Conservation (phyloP, 768 basidiomycete genomes). For the Calocera cornea region DNA sequence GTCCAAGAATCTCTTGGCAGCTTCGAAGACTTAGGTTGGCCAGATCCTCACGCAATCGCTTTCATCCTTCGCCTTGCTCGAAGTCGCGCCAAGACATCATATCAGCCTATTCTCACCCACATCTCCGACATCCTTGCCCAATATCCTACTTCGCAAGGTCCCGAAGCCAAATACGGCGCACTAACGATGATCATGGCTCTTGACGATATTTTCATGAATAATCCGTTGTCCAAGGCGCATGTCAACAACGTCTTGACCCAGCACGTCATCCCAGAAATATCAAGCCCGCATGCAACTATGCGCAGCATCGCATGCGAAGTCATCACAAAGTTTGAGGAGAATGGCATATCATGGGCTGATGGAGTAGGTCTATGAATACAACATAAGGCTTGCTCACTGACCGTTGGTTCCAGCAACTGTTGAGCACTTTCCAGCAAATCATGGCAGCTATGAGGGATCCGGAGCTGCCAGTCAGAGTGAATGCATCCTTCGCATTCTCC, state of each 20-base stretch:
- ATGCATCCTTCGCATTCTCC: constrained; percentile 66
- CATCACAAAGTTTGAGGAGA: constrained; percentile 56
- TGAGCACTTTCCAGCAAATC: constrained; percentile 49
- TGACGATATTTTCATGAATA: constrained; percentile 67
- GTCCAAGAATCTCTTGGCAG: constrained; percentile 60
- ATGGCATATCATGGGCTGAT: constrained; percentile 44
- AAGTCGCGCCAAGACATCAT: constrained; percentile 68
- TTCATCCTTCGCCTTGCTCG: constrained; percentile 68
- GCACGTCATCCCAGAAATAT: constrained; percentile 63
- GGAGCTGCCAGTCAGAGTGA: constrained; percentile 71
- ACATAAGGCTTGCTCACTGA: background rate
- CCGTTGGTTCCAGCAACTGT: constrained; percentile 37
- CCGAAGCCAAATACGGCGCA: constrained; percentile 68
- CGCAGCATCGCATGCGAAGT: constrained; percentile 73
- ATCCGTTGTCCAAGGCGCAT: constrained; percentile 60
- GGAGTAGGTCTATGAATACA: background rate
- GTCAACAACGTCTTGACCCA: constrained; percentile 68
- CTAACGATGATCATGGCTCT: constrained; percentile 70
- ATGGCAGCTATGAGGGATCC: constrained; percentile 58
- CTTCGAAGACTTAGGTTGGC: constrained; percentile 56
- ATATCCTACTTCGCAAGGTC: constrained; percentile 16
- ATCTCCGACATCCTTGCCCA: constrained; percentile 60
- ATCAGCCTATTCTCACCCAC: constrained; percentile 65
- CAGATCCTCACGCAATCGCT: constrained; percentile 62
- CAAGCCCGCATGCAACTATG: constrained; percentile 53